phyloP scores from a whole-genome alignment of 2,329 filamentous ascomycete genomes.

The Lasiodiplodia sp. region DNA sequence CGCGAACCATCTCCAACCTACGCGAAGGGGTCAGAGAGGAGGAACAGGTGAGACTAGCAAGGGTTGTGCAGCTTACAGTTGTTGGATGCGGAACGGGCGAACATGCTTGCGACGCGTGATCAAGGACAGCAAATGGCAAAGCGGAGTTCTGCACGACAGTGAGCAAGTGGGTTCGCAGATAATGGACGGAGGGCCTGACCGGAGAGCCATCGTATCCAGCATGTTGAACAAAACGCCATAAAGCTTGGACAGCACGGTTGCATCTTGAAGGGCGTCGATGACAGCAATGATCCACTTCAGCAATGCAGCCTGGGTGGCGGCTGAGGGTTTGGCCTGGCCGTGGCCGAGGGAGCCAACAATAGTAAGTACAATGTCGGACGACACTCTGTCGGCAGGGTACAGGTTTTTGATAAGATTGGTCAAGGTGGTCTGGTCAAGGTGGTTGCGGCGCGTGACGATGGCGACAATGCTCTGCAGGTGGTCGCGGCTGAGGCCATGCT shows the following conservation, averaged over 20 bases:
- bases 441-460: slow-evolving; percentile 69
- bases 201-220: slow-evolving; percentile 79
- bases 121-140: slow-evolving; percentile 80
- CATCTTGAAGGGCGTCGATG: slow-evolving; percentile 73
- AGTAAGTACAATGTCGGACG: slow-evolving; percentile 66
- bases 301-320: slow-evolving; percentile 73
- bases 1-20: slow-evolving; percentile 57
- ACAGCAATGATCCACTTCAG: slow-evolving; percentile 81
- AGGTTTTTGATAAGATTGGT: slow-evolving; percentile 74
- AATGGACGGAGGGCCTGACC: slow-evolving; percentile 51
- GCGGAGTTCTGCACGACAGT: slow-evolving; percentile 48
- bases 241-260: slow-evolving; percentile 68
- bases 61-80: slow-evolving; percentile 54
- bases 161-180: slow-evolving; percentile 24
- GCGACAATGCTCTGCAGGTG: slow-evolving; percentile 70
- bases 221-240: slow-evolving; percentile 83
- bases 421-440: slow-evolving; percentile 78
- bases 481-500: slow-evolving; percentile 69
- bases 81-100: slow-evolving; percentile 81
- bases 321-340: slow-evolving; percentile 75
- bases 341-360: slow-evolving; percentile 79
- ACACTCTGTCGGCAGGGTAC: slow-evolving; percentile 74
- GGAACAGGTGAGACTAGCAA: not conserved
- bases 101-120: slow-evolving; percentile 85
- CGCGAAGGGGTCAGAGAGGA: slow-evolving; percentile 11